These are phyloP conservation scores for Trifolium dubium DNA, from an alignment of 306 rosid genomes.

Conservation along the genomic window DNA sequence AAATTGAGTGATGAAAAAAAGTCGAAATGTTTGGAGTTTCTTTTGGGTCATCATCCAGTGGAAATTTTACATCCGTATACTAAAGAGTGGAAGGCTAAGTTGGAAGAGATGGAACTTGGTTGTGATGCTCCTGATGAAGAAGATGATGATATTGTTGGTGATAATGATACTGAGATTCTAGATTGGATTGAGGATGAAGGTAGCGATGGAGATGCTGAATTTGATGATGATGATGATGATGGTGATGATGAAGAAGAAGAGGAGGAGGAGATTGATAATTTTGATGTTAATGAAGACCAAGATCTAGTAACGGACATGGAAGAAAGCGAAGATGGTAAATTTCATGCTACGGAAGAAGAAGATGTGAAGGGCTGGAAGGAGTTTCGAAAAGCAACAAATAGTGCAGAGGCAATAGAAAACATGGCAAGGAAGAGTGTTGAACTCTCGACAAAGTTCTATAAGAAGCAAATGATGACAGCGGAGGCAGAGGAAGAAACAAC, in stretches of 20 bases:
- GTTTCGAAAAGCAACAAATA: constrained; percentile 57
- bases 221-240: neutral
- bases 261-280: constrained; percentile 35
- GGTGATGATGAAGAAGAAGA: constrained; percentile 39
- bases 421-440: constrained; percentile 52
- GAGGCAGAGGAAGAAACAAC: constrained; percentile 38
- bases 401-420: constrained; percentile 78
- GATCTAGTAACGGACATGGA: constrained; percentile 56
- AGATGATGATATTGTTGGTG: constrained; percentile 42
- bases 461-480: constrained; percentile 43
- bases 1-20: constrained; percentile 82
- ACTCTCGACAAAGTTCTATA: constrained; percentile 31
- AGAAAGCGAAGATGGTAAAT: constrained; percentile 47
- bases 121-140: constrained; percentile 95
- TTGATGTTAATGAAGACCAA: constrained; percentile 39
- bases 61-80: constrained; percentile 86
- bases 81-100: constrained; percentile 91
- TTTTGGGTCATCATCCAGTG: constrained; percentile 77
- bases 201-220: constrained; percentile 27
- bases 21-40: constrained; percentile 79
- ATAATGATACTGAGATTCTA: constrained; percentile 59
- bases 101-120: constrained; percentile 93
- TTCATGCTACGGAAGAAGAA: constrained; percentile 43
- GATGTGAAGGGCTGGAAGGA: constrained; percentile 61
- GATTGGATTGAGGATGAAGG: constrained; percentile 84